Conservation (phyloP, 148 eudicot species). For the Fagopyrum homotropicum region DNA sequence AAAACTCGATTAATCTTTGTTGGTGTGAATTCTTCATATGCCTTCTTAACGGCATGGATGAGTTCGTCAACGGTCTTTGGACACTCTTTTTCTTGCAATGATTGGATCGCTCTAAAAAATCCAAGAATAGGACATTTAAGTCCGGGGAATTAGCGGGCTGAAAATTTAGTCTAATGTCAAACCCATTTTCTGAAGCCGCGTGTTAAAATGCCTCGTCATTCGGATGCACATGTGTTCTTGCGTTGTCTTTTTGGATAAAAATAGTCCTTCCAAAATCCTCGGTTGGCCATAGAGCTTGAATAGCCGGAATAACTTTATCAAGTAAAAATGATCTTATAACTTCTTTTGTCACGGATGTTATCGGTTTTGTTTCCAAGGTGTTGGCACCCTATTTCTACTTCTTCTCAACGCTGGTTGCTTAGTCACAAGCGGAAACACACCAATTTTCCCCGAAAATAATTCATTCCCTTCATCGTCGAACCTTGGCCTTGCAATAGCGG, state of each 20-base stretch:
- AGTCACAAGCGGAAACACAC: not conserved
- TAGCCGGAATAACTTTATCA: slow-evolving; percentile 20
- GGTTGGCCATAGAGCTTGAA: slow-evolving; percentile 19
- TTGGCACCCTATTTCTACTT: slow-evolving; percentile 21
- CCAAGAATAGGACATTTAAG: slow-evolving; percentile 9
- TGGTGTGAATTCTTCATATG: not conserved
- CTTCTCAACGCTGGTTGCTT: slow-evolving; percentile 16
- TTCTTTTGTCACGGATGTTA: slow-evolving; percentile 12
- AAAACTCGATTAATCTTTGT: slow-evolving; percentile 3
- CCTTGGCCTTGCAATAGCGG: no score
- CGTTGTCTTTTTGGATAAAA: not conserved
- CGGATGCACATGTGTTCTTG: slow-evolving; percentile 2
- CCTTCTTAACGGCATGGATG: not conserved
- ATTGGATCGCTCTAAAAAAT: not conserved
- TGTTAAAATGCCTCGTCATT: slow-evolving; percentile 6
- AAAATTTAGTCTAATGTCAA: slow-evolving; percentile 8
- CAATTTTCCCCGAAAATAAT: no score
- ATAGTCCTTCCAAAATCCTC: not conserved
- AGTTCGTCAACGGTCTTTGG: slow-evolving; percentile 4
- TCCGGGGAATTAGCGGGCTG: slow-evolving; percentile 9
- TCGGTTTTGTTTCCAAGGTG: slow-evolving; percentile 21
- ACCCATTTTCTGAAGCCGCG: slow-evolving; percentile 3
- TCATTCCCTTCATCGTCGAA: no score
- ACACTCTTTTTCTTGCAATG: not conserved
- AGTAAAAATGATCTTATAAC: slow-evolving; percentile 12